Evolutionary conservation across 192 early-diverging fungal genomes (phyloP), one percentile per base, ranked within the genome.

Genomic region (Coemansia sp.): DNA sequence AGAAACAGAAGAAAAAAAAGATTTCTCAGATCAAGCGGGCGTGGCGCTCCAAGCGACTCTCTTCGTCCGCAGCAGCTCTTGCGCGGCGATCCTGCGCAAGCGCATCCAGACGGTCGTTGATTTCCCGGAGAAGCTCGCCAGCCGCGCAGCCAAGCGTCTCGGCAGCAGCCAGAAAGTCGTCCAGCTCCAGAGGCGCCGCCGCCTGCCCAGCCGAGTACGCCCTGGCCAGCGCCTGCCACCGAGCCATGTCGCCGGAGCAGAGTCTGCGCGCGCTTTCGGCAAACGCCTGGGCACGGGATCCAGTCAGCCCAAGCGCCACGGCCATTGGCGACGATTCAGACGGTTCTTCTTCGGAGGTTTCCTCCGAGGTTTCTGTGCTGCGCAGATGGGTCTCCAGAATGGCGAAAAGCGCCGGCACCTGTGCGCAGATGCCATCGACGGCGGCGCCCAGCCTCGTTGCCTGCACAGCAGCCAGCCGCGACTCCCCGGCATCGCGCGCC

Each of bases 41-140:
- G 4, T 38, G 9, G 22, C 51, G 25, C 25, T 50, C 4, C 19
- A 25, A 25, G 7, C 51, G 51, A 54, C 5, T 20, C 22, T 54
- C 51, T 54, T 54, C 20, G 20, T 54, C 51, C 51, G 51, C 51
- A 54, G 51, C 51, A 54, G 51, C 51, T 10, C 22, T 20, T 1
- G 51, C 51, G 12, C 51, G 51, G 20, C 51, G 51, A 54, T 54
- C 51, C 51, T 54, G 51, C 2, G 8, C 51, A 8, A 54, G 51
- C 51, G 25, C 4, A 7, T 54, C 51, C 51, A 54, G 13, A 10
- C 51, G 51, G 2, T 9, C 51, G 9, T 54, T 54, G 51, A 54
- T 54, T 54, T 54, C 51, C 12, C 7, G 10, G 9, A 54, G 22
- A 19, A 54, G 20, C 19, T 8, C 19, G 6, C 25, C 51, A 5